Percentiles rank a stretch among this genome's conserved stretches.
Evolutionary conservation across 805 yeast genomes (phyloP).

Genomic region (Maudiozyma barnettii): DNA sequence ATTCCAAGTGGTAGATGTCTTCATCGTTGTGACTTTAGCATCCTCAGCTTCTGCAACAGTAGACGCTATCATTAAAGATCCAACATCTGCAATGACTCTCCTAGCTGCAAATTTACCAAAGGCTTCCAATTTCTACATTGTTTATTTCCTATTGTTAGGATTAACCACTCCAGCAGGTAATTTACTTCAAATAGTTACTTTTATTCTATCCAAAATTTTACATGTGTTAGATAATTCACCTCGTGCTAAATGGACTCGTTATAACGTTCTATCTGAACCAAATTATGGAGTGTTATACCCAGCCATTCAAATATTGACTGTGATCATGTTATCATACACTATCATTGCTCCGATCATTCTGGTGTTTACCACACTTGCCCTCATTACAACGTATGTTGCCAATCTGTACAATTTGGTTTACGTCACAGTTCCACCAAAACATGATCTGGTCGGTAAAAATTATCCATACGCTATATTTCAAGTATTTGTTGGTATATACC

Average conservation of each 20-base stretch:
- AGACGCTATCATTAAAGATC: constrained; percentile 55
- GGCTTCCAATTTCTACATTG: constrained; percentile 83
- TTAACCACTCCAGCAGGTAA: constrained; percentile 67
- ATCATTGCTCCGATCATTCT: constrained; percentile 68
- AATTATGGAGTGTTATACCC: constrained; percentile 83
- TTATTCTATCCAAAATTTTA: constrained; percentile 61
- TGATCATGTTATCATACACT: constrained; percentile 66
- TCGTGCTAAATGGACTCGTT: constrained; percentile 81
- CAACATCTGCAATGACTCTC: constrained; percentile 61
- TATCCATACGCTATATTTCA: constrained; percentile 67
- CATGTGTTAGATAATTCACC: constrained; percentile 72
- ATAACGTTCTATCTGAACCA: constrained; percentile 51
- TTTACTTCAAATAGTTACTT: constrained; percentile 62
- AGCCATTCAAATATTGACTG: constrained; percentile 59
- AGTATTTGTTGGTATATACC: constrained; percentile 59
- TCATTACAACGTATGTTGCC: constrained; percentile 50
- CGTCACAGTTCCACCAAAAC: constrained; percentile 44
- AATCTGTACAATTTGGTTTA: constrained; percentile 53
- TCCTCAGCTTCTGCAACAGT: constrained; percentile 76
- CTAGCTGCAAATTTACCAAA: constrained; percentile 74
- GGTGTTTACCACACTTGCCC: constrained; percentile 54
- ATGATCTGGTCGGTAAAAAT: constrained; percentile 62
- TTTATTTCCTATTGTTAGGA: constrained; percentile 76
- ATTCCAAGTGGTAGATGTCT: constrained; percentile 84
- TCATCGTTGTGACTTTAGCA: constrained; percentile 72